phyloP scores from a whole-genome alignment of 306 rosid genomes.

The Calophaca sinica region DNA sequence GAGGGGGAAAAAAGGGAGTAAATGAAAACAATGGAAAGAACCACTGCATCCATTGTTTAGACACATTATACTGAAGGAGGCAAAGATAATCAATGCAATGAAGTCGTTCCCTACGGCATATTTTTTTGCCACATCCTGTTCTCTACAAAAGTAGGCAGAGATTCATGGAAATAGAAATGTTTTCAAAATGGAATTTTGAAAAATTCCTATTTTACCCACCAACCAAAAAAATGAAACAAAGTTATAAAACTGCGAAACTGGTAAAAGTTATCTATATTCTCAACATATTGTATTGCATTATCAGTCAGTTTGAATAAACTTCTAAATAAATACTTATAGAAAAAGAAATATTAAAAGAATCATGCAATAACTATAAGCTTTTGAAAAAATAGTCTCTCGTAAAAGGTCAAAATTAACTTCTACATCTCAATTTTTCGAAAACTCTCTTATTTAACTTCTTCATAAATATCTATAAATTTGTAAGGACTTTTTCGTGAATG shows the following conservation, averaged over 20 bases:
- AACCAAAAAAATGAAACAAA: constrained; percentile 25
- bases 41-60: constrained; percentile 4
- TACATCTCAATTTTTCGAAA: not conserved
- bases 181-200: constrained; percentile 9
- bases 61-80: constrained; percentile 6
- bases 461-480: not conserved
- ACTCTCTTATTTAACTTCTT: not conserved
- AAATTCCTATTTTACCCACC: constrained; percentile 39
- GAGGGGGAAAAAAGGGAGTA: too few relatives aligned
- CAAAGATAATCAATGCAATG: not conserved
- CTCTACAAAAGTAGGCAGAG: constrained; percentile 5
- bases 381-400: not conserved
- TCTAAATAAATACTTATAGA: not conserved
- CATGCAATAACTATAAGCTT: not conserved
- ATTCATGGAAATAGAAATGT: constrained; percentile 14
- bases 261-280: not conserved
- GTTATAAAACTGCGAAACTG: not conserved
- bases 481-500: not conserved
- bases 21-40: constrained; percentile 1
- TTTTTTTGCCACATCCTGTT: constrained; percentile 3
- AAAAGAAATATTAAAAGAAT: not conserved
- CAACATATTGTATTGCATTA: constrained; percentile 3
- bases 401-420: not conserved
- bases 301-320: not conserved
- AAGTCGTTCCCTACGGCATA: constrained; percentile 12